Evolutionary conservation across 148 eudicot species (phyloP), one percentile per base, ranked within the genome.

Genomic region (Persicaria tinctoria): DNA sequence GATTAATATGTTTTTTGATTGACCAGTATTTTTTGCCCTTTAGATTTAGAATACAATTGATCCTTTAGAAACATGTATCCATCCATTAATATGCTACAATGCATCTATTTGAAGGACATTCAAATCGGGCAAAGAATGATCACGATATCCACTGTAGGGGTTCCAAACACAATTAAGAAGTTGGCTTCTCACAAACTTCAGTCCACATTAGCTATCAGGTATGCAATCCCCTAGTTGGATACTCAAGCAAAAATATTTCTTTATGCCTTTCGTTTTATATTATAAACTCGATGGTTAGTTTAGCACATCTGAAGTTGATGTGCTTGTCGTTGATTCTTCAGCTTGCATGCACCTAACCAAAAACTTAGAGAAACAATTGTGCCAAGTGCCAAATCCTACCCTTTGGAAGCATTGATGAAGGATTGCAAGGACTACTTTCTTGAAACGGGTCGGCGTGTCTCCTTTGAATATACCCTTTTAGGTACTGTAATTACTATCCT

Each of bases 291-390:
- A 41, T 18, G 27, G 68, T 32, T 12, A 62, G 68, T 1, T 32
- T 18, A 56, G 44, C 44, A 62, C 12, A 38, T 64, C n/a, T 38
- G 46, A 66, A 41, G 8, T 41, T 50, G 9, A 8, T 44, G 17
- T 75, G 41, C 46, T n/a, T 74, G 56, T 59, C 71, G 81, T 55
- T 73, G 82, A 51, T 80, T 74, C 70, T 56, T 85, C 90, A 96
- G 99, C 86, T 84, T 96, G 78, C 99, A 96, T 84, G 99, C 99
- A 82, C 97, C 99, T 18, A 96, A 92, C 81, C 99, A 96, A 91
- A 88, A 86, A 80, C 93, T 96, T 49, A 80, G 99, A 80, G 99
- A 96, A 85, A 80, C 46, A 55, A 89, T 96, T 69, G 99, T 96
- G 78, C 99, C 99, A 53, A 96, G 99, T 87, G 99, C 99, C 51